These are phyloP conservation scores for Diutina ranongensis DNA, from an alignment of 1,139 yeast genomes.

Conservation along the genomic window DNA sequence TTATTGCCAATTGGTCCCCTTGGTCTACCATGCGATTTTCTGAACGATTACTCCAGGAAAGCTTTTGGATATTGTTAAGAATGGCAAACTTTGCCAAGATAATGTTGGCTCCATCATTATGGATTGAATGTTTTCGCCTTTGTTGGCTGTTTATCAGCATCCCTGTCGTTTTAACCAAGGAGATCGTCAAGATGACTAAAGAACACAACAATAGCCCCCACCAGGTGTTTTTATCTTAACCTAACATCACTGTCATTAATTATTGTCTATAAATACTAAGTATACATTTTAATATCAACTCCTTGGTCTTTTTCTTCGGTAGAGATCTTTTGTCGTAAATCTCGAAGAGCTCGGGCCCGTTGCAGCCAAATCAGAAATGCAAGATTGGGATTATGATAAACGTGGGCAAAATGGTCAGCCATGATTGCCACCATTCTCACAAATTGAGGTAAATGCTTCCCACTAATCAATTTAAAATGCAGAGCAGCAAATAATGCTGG, in stretches of 20 bases:
- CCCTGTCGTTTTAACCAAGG: background rate
- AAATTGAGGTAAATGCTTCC: constrained; percentile 46
- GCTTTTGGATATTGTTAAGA: background rate
- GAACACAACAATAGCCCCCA: background rate
- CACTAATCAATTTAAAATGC: constrained; percentile 60
- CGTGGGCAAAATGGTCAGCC: constrained; percentile 63
- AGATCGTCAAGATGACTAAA: background rate
- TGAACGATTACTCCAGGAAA: too few species aligned
- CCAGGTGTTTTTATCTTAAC: too few species aligned
- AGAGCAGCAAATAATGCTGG: constrained; percentile 72
- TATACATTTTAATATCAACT: background rate
- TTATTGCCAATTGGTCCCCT: background rate
- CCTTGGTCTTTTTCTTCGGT: background rate
- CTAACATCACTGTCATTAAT: background rate
- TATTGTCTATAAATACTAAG: background rate
- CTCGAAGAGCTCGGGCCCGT: constrained; percentile 3
- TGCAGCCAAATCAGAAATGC: constrained; percentile 6
- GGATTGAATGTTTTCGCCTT: background rate
- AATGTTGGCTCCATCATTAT: background rate
- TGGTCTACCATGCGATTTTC: too few species aligned
- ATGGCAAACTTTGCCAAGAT: background rate
- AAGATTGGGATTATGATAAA: constrained; percentile 40
- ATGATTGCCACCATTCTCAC: constrained; percentile 57
- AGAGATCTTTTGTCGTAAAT: background rate
- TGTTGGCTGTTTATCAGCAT: background rate